phyloP scores from a whole-genome alignment of 176 grass and related monocot species.

The Saccharum spontaneum region DNA sequence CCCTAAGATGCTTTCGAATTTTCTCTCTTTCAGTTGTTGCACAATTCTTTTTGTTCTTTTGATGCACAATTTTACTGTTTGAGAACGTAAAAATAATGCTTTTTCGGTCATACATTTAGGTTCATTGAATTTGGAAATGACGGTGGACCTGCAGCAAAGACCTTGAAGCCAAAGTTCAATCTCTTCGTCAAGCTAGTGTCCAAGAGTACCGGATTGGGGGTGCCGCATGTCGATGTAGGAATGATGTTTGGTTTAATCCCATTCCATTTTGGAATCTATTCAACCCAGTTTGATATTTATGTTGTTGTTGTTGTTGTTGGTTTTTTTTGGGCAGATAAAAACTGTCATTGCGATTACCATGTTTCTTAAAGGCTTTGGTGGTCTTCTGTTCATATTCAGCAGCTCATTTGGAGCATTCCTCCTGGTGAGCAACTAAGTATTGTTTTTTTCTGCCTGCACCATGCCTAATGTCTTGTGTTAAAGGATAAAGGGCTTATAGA shows the following conservation, averaged over 20 bases:
- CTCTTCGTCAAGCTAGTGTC: conserved; percentile 52
- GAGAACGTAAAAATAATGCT: not conserved
- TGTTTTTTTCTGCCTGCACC: conserved; percentile 3
- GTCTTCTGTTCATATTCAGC: conserved; percentile 69
- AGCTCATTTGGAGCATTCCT: conserved; percentile 65
- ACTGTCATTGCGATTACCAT: conserved; percentile 54
- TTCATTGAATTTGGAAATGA: conserved; percentile 72
- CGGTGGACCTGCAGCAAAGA: conserved; percentile 66
- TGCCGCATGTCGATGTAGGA: conserved; percentile 59
- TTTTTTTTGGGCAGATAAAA: conserved; percentile 56
- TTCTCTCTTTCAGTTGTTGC: not conserved
- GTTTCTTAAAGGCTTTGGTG: conserved; percentile 72
- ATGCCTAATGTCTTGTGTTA: not conserved
- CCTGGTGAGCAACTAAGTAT: conserved; percentile 37
- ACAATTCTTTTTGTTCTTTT: not conserved
- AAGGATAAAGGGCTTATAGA: not conserved
- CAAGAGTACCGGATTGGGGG: conserved; percentile 32
- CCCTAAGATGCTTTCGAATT: not conserved
- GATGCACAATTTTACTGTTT: not conserved
- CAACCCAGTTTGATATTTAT: not conserved
- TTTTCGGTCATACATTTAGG: conserved; percentile 28
- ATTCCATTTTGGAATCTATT: not conserved
- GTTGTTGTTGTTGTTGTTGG: not conserved
- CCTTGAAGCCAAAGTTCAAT: conserved; percentile 68
- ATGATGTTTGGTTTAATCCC: not conserved